A percentile compares a stretch with the other conserved stretches of the same genome.
These are phyloP conservation scores for Solanum gracilifrons DNA, from an alignment of 257 asterid species.

Conservation along the genomic window DNA sequence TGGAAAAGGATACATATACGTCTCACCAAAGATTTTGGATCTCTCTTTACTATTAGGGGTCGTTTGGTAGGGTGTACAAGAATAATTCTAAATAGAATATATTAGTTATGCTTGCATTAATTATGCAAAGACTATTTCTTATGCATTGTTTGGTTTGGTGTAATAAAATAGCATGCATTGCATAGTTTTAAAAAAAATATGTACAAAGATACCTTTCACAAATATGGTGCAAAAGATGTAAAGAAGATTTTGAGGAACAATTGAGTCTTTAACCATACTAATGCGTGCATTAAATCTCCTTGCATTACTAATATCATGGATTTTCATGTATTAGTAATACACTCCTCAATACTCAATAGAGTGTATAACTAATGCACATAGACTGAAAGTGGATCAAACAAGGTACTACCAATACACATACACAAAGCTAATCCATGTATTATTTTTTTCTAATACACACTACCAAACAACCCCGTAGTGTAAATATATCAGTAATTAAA, in stretches of 20 bases:
- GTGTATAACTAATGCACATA: background rate
- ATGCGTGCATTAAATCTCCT: background rate
- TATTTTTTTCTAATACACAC: background rate
- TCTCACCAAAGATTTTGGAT: background rate
- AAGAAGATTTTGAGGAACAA: background rate
- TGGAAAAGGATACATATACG: background rate
- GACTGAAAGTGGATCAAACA: background rate
- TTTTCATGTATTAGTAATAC: background rate
- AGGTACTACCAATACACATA: background rate
- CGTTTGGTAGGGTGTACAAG: background rate
- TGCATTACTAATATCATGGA: background rate
- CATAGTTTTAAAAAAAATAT: background rate
- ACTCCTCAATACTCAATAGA: background rate
- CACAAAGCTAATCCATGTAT: background rate
- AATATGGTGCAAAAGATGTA: background rate
- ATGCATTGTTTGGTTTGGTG: background rate
- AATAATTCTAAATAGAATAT: background rate
- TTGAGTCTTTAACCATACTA: background rate
- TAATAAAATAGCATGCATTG: background rate
- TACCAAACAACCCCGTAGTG: background rate
- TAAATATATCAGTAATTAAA: background rate
- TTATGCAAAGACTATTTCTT: background rate
- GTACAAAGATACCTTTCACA: background rate
- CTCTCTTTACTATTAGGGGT: background rate
- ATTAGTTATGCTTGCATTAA: background rate